Evolutionary conservation across 73 alveolate genomes (phyloP), one percentile per base, ranked within the genome.

Genomic region (Uronychia binucleata): DNA sequence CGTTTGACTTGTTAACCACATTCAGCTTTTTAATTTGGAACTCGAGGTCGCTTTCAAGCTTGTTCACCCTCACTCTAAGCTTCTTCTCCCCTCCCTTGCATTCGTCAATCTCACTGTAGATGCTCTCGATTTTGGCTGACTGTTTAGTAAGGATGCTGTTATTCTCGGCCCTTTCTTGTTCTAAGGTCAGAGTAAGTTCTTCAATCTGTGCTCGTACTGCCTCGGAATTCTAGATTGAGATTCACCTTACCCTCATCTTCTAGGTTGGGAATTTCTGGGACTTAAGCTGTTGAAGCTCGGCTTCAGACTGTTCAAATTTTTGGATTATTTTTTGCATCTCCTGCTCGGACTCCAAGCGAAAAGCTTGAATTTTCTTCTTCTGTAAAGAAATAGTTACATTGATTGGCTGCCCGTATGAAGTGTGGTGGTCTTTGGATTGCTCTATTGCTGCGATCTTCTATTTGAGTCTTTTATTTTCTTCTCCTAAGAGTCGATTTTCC

Each of bases 11-110:
- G 67, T 46, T 46, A 19, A 46, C 67, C 32, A 82, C 74, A 80
- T 82, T 77, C 0, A 82, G 28, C 77, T 82, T 84, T 74, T 79
- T 89, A 26, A 89, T 28, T 1, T 81, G 74, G 11, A 74, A 58
- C 34, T 89, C 95, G 0, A 89, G 81, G 59, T 89, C 95, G 58
- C 85, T 88, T 75, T 89, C 86, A 28, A 84, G 84, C 60, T 89
- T 86, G 30, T 87, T 78, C 34, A 75, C 86, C 74, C 95, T 83
- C 29, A 75, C 78, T 85, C 87, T 78, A 31, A 76, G 79, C 33
- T 84, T 84, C 57, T 57, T 77, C 32, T 83, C 90, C 27, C 34
- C 34, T 33, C 75, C 90, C 33, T 31, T 83, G 32, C 34, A 28
- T 1, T 32, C 59, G 19, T 83, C 90, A 26, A 83, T 28, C 58